Evolutionary conservation across 768 basidiomycete species (phyloP).

Genomic region (Boletus pseudopeckii): DNA sequence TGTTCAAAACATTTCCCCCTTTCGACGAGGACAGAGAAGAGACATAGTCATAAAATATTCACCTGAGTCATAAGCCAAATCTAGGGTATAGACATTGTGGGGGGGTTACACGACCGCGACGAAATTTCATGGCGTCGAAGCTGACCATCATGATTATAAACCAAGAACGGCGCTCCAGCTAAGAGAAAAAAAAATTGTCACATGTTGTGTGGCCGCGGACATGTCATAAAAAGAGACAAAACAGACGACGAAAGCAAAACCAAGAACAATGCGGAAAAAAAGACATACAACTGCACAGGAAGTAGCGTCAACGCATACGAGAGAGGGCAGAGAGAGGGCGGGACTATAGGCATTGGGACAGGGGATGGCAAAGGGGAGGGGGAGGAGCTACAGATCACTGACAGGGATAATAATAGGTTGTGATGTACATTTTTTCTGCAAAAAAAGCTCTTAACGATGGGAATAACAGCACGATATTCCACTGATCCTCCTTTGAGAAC

Average conservation of each 20-base stretch:
- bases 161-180: conserved; percentile 9
- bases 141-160: neutral
- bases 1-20: too few relatives aligned
- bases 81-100: conserved; percentile 17
- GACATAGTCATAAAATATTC: neutral
- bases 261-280: conserved; percentile 19
- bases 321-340: conserved; percentile 1
- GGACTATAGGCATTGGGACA: conserved; percentile 18
- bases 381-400: conserved; percentile 25
- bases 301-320: conserved; percentile 12
- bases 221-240: conserved; percentile 6
- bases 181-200: conserved; percentile 6
- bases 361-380: conserved; percentile 1
- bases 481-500: conserved; percentile 9
- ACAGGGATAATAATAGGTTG: conserved; percentile 33
- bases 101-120: conserved; percentile 4
- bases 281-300: conserved; percentile 21
- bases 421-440: conserved; percentile 34
- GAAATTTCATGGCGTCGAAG: neutral
- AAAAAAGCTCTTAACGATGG: conserved; percentile 12
- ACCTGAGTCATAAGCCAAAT: conserved; percentile 5
- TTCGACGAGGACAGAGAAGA: too few relatives aligned
- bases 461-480: conserved; percentile 15
- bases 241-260: conserved; percentile 21
- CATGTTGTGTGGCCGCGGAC: conserved; percentile 8